These are phyloP conservation scores for Ophiocordyceps australis DNA, from an alignment of 2,329 filamentous ascomycete species.

Conservation along the genomic window DNA sequence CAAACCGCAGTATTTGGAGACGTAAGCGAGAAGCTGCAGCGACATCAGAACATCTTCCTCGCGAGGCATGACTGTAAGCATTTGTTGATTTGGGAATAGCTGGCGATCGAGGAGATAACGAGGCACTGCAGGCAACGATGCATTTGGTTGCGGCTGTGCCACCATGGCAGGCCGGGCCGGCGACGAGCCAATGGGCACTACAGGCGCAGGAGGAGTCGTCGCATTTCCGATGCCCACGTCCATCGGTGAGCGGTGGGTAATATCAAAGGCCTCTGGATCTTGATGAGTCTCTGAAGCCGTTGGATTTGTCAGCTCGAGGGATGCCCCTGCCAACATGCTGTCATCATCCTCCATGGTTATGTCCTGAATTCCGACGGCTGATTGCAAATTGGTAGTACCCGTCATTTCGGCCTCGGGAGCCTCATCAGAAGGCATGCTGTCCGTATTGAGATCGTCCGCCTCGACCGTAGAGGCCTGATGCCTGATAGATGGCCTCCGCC, in stretches of 20 bases:
- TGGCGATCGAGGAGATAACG: constrained; percentile 65
- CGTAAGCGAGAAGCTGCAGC: constrained; percentile 85
- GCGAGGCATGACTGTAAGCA: constrained; percentile 80
- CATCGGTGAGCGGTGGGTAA: constrained; percentile 67
- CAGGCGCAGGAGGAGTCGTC: constrained; percentile 45
- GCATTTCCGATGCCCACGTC: constrained; percentile 73
- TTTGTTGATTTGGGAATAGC: constrained; percentile 48
- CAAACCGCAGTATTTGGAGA: constrained; percentile 96
- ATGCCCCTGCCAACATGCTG: constrained; percentile 56
- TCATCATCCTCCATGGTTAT: constrained; percentile 65
- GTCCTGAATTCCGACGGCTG: constrained; percentile 70
- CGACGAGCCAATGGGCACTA: constrained; percentile 54
- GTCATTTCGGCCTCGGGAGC: constrained; percentile 63
- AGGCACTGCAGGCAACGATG: constrained; percentile 54
- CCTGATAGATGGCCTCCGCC: constrained; percentile 67
- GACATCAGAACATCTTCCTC: constrained; percentile 99
- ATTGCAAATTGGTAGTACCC: constrained; percentile 62
- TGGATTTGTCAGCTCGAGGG: constrained; percentile 57
- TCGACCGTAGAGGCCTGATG: constrained; percentile 87
- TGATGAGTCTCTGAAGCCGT: constrained; percentile 64
- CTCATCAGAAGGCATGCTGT: constrained; percentile 66
- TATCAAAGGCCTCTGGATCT: constrained; percentile 82
- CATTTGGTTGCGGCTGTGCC: constrained; percentile 55
- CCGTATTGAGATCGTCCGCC: constrained; percentile 68
- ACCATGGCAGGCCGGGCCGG: constrained; percentile 52